Conservation (phyloP, 352 stramenopile species). For the Pythium aphanidermatum region DNA sequence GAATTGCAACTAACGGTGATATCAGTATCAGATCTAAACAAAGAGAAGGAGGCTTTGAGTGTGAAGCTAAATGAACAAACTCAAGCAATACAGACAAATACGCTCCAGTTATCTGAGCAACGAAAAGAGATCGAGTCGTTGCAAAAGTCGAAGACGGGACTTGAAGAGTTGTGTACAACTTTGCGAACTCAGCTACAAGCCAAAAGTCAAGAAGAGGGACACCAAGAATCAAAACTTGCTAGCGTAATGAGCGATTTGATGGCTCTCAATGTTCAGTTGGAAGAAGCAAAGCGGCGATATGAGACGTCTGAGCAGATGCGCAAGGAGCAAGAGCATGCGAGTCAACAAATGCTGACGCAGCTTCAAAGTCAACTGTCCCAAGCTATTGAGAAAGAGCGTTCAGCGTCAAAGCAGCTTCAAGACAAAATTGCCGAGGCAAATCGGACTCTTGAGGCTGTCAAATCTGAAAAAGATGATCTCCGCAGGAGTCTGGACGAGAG, state of each 20-base stretch:
- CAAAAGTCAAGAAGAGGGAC: constrained; percentile 50
- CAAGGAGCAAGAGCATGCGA: constrained; percentile 56
- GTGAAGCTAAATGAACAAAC: constrained; percentile 43
- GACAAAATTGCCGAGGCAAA: constrained; percentile 30
- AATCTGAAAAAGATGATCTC: constrained; percentile 37
- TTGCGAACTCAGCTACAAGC: constrained; percentile 54
- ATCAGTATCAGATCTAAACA: constrained; percentile 38
- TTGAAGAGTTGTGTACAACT: constrained; percentile 53
- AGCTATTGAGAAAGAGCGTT: constrained; percentile 42
- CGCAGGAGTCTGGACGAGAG: constrained; percentile 35
- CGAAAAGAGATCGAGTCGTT: constrained; percentile 44
- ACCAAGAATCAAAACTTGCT: constrained; percentile 64
- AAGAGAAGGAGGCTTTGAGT: constrained; percentile 41
- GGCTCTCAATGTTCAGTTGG: constrained; percentile 64
- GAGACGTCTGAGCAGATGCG: constrained; percentile 60
- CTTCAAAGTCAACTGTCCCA: constrained; percentile 41
- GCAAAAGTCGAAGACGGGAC: constrained; percentile 57
- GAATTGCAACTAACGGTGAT: constrained; percentile 28
- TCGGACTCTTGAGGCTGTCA: constrained; percentile 21
- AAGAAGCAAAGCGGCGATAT: constrained; percentile 61
- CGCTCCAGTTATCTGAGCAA: constrained; percentile 49
- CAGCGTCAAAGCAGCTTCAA: constrained; percentile 35
- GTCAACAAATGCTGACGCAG: constrained; percentile 41
- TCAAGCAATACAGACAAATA: constrained; percentile 52
- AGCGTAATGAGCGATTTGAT: constrained; percentile 70